Conservation (phyloP, 2,329 filamentous ascomycete species). For the Trichophyton mentagrophytes region DNA sequence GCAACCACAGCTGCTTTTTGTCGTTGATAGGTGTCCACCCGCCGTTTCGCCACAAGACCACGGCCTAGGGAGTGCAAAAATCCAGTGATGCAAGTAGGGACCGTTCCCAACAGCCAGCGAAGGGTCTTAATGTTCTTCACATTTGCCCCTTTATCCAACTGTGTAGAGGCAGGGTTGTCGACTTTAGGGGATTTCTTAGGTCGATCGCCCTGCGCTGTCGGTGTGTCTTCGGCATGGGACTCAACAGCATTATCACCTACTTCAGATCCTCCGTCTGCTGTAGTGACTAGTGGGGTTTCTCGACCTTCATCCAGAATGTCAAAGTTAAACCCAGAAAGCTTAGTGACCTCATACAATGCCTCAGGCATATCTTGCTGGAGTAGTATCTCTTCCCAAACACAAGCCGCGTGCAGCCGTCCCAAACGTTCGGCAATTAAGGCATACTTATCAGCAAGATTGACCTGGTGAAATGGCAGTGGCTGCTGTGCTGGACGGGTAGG, state of each 20-base stretch:
- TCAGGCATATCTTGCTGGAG: slow-evolving; percentile 62
- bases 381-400: slow-evolving; percentile 72
- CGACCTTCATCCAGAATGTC: slow-evolving; percentile 32
- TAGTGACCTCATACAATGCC: slow-evolving; percentile 38
- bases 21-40: slow-evolving; percentile 50
- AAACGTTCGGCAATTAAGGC: slow-evolving; percentile 59
- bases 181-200: background rate
- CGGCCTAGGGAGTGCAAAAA: slow-evolving; percentile 81
- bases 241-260: slow-evolving; percentile 13
- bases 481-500: slow-evolving; percentile 50
- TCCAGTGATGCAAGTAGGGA: slow-evolving; percentile 66
- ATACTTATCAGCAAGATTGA: slow-evolving; percentile 81
- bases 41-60: slow-evolving; percentile 61
- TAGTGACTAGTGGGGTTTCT: slow-evolving; percentile 11
- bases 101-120: slow-evolving; percentile 61
- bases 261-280: slow-evolving; percentile 15
- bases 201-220: slow-evolving; percentile 12
- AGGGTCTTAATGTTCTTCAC: slow-evolving; percentile 71
- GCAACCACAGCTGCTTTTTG: slow-evolving; percentile 50
- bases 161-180: background rate
- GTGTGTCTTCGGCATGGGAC: slow-evolving; percentile 17
- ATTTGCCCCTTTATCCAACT: slow-evolving; percentile 24
- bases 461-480: slow-evolving; percentile 53
- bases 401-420: slow-evolving; percentile 63
- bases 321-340: slow-evolving; percentile 27